phyloP scores from a whole-genome alignment of 1,139 yeast genomes.

The Sugiyamaella sp. region DNA sequence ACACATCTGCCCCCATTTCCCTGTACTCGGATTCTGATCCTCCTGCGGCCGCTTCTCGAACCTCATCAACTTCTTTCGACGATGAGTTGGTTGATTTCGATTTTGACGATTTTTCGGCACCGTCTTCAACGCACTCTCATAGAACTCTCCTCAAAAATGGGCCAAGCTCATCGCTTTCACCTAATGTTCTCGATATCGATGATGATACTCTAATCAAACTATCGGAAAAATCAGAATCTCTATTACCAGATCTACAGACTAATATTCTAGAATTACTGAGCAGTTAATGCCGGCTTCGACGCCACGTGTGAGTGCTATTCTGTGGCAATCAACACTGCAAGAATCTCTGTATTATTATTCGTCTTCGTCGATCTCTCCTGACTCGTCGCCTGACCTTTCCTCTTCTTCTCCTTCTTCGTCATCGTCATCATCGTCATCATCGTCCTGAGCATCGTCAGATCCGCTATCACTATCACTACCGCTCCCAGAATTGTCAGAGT shows the following conservation, averaged over 20 bases:
- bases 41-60: background rate
- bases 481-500: slow-evolving; percentile 1
- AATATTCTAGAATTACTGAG: slow-evolving; percentile 11
- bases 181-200: slow-evolving; percentile 17
- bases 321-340: too few species aligned
- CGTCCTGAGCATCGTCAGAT: slow-evolving; percentile 5
- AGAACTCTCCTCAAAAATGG: background rate
- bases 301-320: too few species aligned
- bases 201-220: slow-evolving; percentile 21
- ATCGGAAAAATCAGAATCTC: slow-evolving; percentile 16
- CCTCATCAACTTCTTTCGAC: background rate
- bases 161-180: too few species aligned
- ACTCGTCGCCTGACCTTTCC: background rate
- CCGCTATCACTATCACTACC: slow-evolving; percentile 1
- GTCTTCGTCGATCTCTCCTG: background rate
- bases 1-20: too few species aligned
- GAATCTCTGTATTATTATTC: background rate
- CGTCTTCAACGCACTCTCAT: background rate
- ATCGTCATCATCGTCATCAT: slow-evolving; percentile 12
- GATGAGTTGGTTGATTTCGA: slow-evolving; percentile 4
- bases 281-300: slow-evolving; percentile 1
- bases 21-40: background rate
- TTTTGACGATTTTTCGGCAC: background rate
- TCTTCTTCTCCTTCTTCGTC: slow-evolving; percentile 3
- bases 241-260: slow-evolving; percentile 21